Evolutionary conservation across 805 yeast genomes (phyloP).

Genomic region (Jamesozyma spencerorum): DNA sequence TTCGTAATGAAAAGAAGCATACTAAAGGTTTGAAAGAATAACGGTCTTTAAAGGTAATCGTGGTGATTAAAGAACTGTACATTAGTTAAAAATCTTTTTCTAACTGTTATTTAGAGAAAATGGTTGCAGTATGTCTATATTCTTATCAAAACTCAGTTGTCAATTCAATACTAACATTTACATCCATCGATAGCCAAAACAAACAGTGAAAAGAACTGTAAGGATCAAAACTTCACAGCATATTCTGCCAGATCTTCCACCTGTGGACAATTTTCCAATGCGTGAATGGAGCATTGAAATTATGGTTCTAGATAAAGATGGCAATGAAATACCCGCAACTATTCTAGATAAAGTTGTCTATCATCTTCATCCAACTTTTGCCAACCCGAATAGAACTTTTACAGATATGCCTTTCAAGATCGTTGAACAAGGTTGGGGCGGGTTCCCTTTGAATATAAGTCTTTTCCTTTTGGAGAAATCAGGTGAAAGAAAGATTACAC

Average conservation of each 20-base stretch:
- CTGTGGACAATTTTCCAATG: constrained; percentile 87
- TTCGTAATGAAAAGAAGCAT: too few species aligned
- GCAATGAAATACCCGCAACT: constrained; percentile 75
- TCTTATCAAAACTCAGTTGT: not conserved
- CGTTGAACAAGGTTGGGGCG: constrained; percentile 98
- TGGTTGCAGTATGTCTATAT: constrained; percentile 21
- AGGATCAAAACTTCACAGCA: constrained; percentile 83
- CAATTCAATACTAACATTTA: not conserved
- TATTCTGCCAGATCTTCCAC: constrained; percentile 70
- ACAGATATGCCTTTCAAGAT: constrained; percentile 79
- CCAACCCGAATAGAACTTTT: constrained; percentile 73
- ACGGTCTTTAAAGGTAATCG: too few species aligned
- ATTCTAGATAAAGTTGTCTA: constrained; percentile 89
- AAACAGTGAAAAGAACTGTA: constrained; percentile 68
- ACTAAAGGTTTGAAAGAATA: too few species aligned
- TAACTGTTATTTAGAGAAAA: constrained; percentile 3
- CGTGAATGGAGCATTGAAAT: constrained; percentile 86
- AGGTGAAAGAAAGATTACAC: constrained; percentile 80
- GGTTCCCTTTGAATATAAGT: constrained; percentile 78
- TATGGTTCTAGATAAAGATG: constrained; percentile 63
- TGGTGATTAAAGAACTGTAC: too few species aligned
- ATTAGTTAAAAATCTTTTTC: too few species aligned
- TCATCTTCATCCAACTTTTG: constrained; percentile 89
- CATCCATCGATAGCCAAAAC: not conserved
- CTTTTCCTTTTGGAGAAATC: constrained; percentile 72